Evolutionary conservation across 1,139 yeast species (phyloP).

Genomic region (Suhomyces bokatorum): DNA sequence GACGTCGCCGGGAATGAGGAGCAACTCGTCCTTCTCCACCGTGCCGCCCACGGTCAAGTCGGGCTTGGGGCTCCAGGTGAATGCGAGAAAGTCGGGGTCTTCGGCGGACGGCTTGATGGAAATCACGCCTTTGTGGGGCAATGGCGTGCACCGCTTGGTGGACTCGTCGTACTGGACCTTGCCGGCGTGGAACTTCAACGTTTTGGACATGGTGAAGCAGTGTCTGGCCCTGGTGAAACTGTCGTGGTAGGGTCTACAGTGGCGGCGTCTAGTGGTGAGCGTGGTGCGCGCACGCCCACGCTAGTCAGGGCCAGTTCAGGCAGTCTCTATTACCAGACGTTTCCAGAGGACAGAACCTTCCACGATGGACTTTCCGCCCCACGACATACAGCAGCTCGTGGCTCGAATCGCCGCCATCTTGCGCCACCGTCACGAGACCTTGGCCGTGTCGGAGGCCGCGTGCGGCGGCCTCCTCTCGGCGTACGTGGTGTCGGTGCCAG

Average conservation of each 20-base stretch:
- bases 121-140: conserved; percentile 74
- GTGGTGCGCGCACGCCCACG: conserved; percentile 10
- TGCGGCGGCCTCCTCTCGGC: conserved; percentile 87
- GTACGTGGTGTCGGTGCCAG: conserved; percentile 76
- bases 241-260: neutral
- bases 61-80: conserved; percentile 44
- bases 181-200: conserved; percentile 78
- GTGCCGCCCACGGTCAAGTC: conserved; percentile 28
- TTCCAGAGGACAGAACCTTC: no score
- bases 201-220: conserved; percentile 16
- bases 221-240: no score
- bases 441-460: conserved; percentile 84
- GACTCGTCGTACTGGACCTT: conserved; percentile 72
- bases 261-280: neutral
- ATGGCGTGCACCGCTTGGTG: conserved; percentile 71
- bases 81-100: conserved; percentile 50
- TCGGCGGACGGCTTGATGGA: conserved; percentile 59
- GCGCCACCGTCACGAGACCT: conserved; percentile 54
- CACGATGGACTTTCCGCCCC: conserved; percentile 69
- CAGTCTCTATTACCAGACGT: no score
- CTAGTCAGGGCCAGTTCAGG: no score
- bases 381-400: conserved; percentile 51
- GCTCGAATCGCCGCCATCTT: conserved; percentile 57
- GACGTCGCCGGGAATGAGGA: conserved; percentile 92
- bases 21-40: conserved; percentile 62